These are phyloP conservation scores for Excoecaria agallocha DNA, from an alignment of 345 rosid species.

Conservation along the genomic window DNA sequence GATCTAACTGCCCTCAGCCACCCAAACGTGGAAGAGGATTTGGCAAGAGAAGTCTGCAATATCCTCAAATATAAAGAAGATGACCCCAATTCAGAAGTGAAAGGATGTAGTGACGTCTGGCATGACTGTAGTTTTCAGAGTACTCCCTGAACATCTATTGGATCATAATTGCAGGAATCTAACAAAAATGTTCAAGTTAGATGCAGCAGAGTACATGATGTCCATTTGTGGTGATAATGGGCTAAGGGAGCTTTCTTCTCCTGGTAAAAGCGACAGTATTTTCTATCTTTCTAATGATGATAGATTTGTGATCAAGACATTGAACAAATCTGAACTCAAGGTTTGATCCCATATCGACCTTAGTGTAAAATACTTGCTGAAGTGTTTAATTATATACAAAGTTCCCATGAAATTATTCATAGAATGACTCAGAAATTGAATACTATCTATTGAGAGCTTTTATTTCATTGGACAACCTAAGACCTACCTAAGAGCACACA, in stretches of 20 bases:
- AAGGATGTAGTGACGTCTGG: background rate
- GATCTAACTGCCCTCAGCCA: too few species aligned
- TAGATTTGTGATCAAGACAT: conserved; percentile 91
- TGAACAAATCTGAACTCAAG: conserved; percentile 79
- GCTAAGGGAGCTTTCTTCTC: conserved; percentile 71
- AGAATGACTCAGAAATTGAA: background rate
- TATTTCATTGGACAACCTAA: background rate
- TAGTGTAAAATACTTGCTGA: background rate
- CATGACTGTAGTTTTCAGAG: background rate
- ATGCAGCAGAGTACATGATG: conserved; percentile 99
- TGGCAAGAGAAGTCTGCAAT: too few species aligned
- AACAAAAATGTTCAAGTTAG: conserved; percentile 94
- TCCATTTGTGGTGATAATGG: conserved; percentile 97
- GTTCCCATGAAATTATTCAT: background rate
- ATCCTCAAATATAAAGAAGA: too few species aligned
- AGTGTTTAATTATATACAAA: background rate
- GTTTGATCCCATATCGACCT: conserved; percentile 39
- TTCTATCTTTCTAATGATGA: conserved; percentile 86
- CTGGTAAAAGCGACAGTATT: conserved; percentile 97
- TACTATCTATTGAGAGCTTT: background rate
- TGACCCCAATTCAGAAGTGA: too few species aligned
- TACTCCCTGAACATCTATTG: conserved; percentile 6
- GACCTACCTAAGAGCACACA: too few species aligned
- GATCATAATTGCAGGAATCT: conserved; percentile 58
- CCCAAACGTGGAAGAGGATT: too few species aligned